Evolutionary conservation across 306 rosid species (phyloP), one percentile per base, ranked within the genome.

Genomic region (Cucumis cinereus): DNA sequence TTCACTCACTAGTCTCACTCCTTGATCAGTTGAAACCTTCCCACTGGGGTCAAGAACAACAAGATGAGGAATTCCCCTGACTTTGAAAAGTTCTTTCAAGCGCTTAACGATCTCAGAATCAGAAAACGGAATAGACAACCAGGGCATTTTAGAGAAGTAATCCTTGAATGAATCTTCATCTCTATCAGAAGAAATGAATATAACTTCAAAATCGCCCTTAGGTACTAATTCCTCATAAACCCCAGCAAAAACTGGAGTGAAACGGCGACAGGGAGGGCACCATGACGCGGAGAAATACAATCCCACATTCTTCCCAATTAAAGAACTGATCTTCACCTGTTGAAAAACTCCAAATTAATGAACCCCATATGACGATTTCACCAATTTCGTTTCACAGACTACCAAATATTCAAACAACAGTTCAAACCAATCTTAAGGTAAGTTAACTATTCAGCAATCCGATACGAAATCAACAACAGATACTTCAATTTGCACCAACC

Each of bases 61-160:
- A 50, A 88, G 93, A 77, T 79, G 80, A 7, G 94, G 97, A 77
- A 91, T 85, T 47, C 90, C 91, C 24, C 16, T 81, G 28, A 86
- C 90, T 74, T 86, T 43, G 80, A 89, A 91, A 78, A 82, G 56
- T 33, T 79, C 84, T 79, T 87, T 86, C 70, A 91, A 82, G 41
- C 72, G 66, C 4, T 33, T 43, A 9, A 86, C 85, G 3, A 80
- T 85, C 17, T 81, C 87, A 0, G 88, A 79, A 85, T 91, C 97
- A 16, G 88, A 86, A 80, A 84, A 88, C 6, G 97, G 95, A 69
- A 91, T 72, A 16, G 95, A 86, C 74, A 91, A 86, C 97, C 97
- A 89, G 53, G 95, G 92, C 95, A 91, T 91, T 84, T 88, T 81
- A 80, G 95, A 82, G 69, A 89, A 88, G 82, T 91, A 91, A 3